phyloP scores from a whole-genome alignment of 371 early-diverging fungal genomes.

The Rhizopus microsporus region DNA sequence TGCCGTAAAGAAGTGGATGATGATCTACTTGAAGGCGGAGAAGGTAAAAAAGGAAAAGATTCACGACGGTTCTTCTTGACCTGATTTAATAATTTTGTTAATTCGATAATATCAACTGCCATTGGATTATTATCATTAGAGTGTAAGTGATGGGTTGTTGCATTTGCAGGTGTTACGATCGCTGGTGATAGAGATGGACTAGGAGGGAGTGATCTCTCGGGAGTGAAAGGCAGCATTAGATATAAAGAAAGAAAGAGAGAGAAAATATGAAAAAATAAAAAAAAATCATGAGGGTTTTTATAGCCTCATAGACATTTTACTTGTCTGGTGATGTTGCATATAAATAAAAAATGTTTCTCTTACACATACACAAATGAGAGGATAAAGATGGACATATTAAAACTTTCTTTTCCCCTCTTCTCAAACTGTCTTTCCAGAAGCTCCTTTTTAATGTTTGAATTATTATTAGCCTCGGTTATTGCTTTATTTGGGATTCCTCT shows the following conservation, averaged over 20 bases:
- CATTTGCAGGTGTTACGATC: constrained; percentile 30
- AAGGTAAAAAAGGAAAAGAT: background rate
- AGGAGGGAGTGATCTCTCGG: constrained; percentile 33
- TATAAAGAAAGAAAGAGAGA: background rate
- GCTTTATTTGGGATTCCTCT: background rate
- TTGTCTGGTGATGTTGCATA: background rate
- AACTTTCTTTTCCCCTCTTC: background rate
- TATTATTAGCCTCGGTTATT: background rate
- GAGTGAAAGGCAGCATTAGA: constrained; percentile 21
- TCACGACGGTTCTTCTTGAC: constrained; percentile 11
- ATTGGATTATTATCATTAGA: constrained; percentile 21
- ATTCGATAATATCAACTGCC: constrained; percentile 27
- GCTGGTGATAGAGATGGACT: constrained; percentile 35
- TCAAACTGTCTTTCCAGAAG: constrained; percentile 1
- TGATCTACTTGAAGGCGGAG: constrained; percentile 6
- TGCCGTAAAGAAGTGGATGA: constrained; percentile 7
- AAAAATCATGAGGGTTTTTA: background rate
- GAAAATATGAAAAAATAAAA: constrained; percentile 3
- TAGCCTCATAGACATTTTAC: background rate
- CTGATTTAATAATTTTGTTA: constrained; percentile 28
- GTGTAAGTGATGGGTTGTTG: constrained; percentile 31
- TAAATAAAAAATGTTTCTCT: constrained; percentile 1
- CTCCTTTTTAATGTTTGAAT: constrained; percentile 1
- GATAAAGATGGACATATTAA: background rate
- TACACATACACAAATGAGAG: background rate